Base-by-base conservation (phyloP, 371 early-diverging fungal species). In the Amoeboaphelidium occidentale region DNA sequence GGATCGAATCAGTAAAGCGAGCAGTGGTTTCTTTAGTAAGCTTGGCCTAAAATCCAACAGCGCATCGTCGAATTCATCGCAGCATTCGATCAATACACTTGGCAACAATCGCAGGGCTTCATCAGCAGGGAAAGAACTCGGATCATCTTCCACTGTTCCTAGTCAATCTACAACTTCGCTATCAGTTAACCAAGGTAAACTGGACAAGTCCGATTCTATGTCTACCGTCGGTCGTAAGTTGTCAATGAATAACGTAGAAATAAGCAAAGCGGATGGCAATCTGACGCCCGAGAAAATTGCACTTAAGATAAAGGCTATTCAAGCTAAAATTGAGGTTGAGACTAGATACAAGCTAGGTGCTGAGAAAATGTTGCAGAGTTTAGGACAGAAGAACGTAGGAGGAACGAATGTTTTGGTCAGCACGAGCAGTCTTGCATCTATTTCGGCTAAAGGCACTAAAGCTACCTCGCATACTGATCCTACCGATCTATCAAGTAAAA, bases 301-400 rank as follows among this genome's bases (percentile, higher is more conserved):
- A 41, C 69, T 79, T 55, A 84, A 83, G 60, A 61, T 89, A 43
- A 75, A 76, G 27, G 84, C 86, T 58, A 64, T 89, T 27, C 73
- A 78, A 42, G 76, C 74, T 58, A 88, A 88, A 58, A 70, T 88
- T 10, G 81, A 86, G 53, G 76, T 89, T 10, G 94, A 91, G 69
- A 75, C 71, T 54, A 82, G 83, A 55, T 71, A 89, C 12, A 66
- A 75, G 44, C 78, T 78, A 25, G 90, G 84, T 32, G 70, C 72
- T 24, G 73, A 73, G 56, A 51, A 66, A 45, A 71, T 79, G 39
- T 6, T 32, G 39, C 17, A 32, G 39, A 32, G 10, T 32, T 6
- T 17, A 32, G 39, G 39, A 10, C 6, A 32, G 39, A 32, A 32
- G 39, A 32, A 32, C 17, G 6, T 32, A 17, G 6, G 10, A 32